These are phyloP conservation scores for Xylariaceae sp. DNA, from an alignment of 2,329 filamentous ascomycete species.

Conservation along the genomic window DNA sequence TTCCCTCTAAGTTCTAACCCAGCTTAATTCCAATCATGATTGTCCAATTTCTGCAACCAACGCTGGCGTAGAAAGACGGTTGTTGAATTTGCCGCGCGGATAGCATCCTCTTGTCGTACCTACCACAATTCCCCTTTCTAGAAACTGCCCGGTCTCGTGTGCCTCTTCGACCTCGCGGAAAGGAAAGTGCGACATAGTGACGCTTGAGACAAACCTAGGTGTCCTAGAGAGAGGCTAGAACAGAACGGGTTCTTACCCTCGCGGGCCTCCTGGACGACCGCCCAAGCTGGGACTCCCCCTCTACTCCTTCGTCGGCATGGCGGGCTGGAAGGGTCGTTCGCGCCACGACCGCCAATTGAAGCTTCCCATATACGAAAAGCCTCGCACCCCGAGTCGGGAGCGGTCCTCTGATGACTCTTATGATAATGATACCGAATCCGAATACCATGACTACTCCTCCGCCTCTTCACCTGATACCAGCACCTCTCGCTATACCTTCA, in stretches of 20 bases:
- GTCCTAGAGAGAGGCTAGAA: background rate
- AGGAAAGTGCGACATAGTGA: background rate
- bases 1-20: no score
- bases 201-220: background rate
- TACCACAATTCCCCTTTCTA: background rate
- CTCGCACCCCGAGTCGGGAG: constrained; percentile 41
- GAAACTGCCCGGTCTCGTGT: background rate
- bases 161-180: background rate
- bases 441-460: constrained; percentile 36
- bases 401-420: constrained; percentile 47
- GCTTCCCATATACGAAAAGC: constrained; percentile 48
- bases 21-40: constrained; percentile 1
- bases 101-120: background rate
- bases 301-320: constrained; percentile 27
- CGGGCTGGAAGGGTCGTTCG: constrained; percentile 46
- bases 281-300: constrained; percentile 3
- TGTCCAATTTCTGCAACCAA: no score
- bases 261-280: no score
- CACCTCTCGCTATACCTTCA: constrained; percentile 50
- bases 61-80: no score
- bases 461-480: constrained; percentile 41
- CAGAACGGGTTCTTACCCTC: background rate
- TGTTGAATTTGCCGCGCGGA: no score
- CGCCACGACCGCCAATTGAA: constrained; percentile 38
- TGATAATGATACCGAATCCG: constrained; percentile 31